Percentiles rank a stretch among this genome's conserved stretches.
These are phyloP conservation scores for Penicillium canescens DNA, from an alignment of 495 filamentous ascomycete species.

Conservation along the genomic window DNA sequence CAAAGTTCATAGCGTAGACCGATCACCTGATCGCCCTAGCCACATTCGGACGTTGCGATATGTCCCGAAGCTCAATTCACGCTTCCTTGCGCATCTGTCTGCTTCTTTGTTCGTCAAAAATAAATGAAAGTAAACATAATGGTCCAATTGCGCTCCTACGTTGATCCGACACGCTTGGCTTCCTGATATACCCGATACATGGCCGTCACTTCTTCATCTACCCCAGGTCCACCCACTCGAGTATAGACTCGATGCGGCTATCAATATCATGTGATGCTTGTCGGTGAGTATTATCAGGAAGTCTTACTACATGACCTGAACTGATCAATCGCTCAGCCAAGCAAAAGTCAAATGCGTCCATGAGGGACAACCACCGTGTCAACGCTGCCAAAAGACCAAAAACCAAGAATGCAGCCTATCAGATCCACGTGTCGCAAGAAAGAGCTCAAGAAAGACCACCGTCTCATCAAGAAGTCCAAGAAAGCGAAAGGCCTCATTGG, in stretches of 20 bases:
- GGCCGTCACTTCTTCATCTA: background rate
- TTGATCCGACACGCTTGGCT: constrained; percentile 1
- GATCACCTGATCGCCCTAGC: constrained; percentile 8
- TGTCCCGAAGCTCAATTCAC: background rate
- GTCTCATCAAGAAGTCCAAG: constrained; percentile 2
- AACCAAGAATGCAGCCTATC: constrained; percentile 29
- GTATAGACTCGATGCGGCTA: constrained; percentile 32
- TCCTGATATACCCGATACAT: background rate
- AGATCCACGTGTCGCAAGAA: constrained; percentile 27
- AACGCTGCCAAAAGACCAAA: constrained; percentile 34
- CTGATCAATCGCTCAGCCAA: constrained; percentile 19
- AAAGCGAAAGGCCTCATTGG: constrained; percentile 16
- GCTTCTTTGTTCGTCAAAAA: background rate
- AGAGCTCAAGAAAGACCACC: constrained; percentile 2
- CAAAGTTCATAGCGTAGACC: background rate
- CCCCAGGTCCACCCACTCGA: background rate
- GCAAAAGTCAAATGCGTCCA: constrained; percentile 48
- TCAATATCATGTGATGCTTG: constrained; percentile 46
- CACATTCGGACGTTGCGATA: background rate
- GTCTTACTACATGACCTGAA: background rate
- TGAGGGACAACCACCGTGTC: constrained; percentile 41
- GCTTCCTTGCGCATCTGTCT: background rate
- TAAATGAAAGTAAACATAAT: background rate
- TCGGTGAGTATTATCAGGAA: constrained; percentile 24
- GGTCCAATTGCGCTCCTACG: background rate